These are phyloP conservation scores for Hanseniaspora valbyensis DNA, from an alignment of 805 yeast species.

Conservation along the genomic window DNA sequence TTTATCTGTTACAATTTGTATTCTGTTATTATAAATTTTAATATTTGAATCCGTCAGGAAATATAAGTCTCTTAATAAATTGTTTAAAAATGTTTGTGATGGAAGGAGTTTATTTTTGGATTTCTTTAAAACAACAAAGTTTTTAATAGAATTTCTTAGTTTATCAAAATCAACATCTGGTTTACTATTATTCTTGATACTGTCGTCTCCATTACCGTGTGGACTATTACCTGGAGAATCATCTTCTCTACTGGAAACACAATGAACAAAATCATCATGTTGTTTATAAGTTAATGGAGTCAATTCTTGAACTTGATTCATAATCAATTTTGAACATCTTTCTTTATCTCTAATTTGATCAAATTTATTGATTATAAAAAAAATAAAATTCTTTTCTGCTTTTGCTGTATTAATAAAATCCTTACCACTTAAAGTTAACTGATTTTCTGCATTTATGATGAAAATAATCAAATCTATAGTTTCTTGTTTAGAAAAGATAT, in stretches of 20 bases:
- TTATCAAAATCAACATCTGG: conserved; percentile 62
- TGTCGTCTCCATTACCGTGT: conserved; percentile 26
- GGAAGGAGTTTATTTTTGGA: conserved; percentile 82
- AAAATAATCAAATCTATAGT: conserved; percentile 93
- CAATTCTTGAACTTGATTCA: conserved; percentile 72
- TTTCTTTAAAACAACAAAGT: conserved; percentile 79
- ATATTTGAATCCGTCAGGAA: conserved; percentile 54
- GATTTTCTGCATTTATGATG: conserved; percentile 93
- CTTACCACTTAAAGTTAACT: conserved; percentile 84
- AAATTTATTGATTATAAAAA: conserved; percentile 87
- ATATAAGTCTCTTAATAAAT: conserved; percentile 55
- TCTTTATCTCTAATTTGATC: conserved; percentile 75
- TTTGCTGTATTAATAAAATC: conserved; percentile 89
- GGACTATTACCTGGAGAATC: conserved; percentile 26
- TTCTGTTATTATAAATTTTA: conserved; percentile 40
- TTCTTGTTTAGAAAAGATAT: conserved; percentile 89
- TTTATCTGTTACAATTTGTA: conserved; percentile 36
- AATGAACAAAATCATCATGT: conserved; percentile 84
- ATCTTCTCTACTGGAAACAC: conserved; percentile 56
- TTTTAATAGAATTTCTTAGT: conserved; percentile 72
- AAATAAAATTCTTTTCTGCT: conserved; percentile 79
- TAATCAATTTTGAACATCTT: conserved; percentile 61
- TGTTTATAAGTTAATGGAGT: conserved; percentile 89
- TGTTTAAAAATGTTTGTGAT: conserved; percentile 73
- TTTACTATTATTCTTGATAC: no score